Conservation (phyloP, 2,329 filamentous ascomycete species). For the Diaporthe capsici region DNA sequence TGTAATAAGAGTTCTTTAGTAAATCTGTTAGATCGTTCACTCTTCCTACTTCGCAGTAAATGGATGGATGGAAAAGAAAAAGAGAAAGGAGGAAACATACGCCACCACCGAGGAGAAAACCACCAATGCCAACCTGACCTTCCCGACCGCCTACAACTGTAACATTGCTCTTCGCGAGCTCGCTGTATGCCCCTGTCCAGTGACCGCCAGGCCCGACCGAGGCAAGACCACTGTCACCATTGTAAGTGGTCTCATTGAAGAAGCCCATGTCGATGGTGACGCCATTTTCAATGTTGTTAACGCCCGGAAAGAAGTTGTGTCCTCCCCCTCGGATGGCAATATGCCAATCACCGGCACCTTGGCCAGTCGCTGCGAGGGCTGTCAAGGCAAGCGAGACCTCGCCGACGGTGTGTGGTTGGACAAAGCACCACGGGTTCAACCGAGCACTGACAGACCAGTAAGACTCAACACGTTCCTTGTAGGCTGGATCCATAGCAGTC, state of each 20-base stretch:
- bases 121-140: slow-evolving; percentile 28
- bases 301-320: slow-evolving; percentile 58
- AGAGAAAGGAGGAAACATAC: background rate
- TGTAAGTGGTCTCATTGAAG: slow-evolving; percentile 42
- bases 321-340: slow-evolving; percentile 67
- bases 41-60: background rate
- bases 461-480: slow-evolving; percentile 37
- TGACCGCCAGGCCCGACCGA: slow-evolving; percentile 23
- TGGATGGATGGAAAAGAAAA: background rate
- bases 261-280: slow-evolving; percentile 60
- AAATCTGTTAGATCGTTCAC: background rate
- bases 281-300: slow-evolving; percentile 59
- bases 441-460: slow-evolving; percentile 44
- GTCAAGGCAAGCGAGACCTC: slow-evolving; percentile 46
- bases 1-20: slow-evolving; percentile 5
- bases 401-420: slow-evolving; percentile 43
- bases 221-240: slow-evolving; percentile 37
- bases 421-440: slow-evolving; percentile 48
- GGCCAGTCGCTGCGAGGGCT: slow-evolving; percentile 38
- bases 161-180: slow-evolving; percentile 11
- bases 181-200: slow-evolving; percentile 11
- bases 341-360: slow-evolving; percentile 48
- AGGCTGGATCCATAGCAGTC: slow-evolving; percentile 19
- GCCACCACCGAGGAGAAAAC: slow-evolving; percentile 26
- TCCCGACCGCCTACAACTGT: slow-evolving; percentile 32